Evolutionary conservation across 1,284 basidiomycete genomes (phyloP).

Genomic region (Rhizoctonia solani): DNA sequence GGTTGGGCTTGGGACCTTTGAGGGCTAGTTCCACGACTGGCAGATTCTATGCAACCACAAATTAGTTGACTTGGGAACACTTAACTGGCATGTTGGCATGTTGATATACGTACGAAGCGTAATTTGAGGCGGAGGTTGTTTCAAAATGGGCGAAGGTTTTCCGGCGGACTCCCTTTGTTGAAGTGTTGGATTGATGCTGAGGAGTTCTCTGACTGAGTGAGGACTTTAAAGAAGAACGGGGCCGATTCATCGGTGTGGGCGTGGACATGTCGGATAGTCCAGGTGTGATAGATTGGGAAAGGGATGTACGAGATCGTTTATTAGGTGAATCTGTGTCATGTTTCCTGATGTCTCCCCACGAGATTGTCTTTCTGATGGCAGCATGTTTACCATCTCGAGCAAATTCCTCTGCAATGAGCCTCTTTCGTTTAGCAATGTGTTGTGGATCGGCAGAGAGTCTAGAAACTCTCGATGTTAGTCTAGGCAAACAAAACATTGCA

Average conservation of each 20-base stretch:
- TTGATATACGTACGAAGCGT: no score
- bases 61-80: no score
- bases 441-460: neutral
- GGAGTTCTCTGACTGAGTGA: neutral
- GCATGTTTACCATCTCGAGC: neutral
- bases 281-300: neutral
- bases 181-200: neutral
- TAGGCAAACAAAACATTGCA: no score
- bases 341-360: neutral
- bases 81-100: no score
- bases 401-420: neutral
- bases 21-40: neutral
- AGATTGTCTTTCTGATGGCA: conserved; percentile 10
- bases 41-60: no score
- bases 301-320: neutral
- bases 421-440: conserved; percentile 1
- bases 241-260: conserved; percentile 1
- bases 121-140: no score
- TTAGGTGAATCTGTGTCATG: neutral
- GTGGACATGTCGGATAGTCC: conserved; percentile 13
- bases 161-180: neutral
- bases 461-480: neutral
- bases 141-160: no score
- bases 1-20: neutral
- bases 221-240: neutral